phyloP scores from a whole-genome alignment of 257 asterid species.

The Knoxia roxburghii region DNA sequence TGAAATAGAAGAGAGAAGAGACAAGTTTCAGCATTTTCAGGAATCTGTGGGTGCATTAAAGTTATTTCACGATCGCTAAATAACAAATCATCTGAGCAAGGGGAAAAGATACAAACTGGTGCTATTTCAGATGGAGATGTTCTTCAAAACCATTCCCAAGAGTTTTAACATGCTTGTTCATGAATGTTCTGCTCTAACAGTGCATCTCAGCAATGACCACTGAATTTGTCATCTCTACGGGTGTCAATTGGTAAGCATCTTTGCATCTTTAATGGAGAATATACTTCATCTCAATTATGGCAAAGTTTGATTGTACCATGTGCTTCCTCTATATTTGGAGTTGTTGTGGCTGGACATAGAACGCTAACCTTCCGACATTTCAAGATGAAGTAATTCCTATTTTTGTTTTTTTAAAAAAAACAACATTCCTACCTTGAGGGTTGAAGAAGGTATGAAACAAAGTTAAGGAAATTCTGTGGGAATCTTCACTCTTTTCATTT shows the following conservation, averaged over 20 bases:
- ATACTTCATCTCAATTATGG: no score
- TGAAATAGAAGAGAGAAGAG: slow-evolving; percentile 55
- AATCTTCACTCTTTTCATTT: no score
- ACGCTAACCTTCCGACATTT: no score
- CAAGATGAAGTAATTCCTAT: no score
- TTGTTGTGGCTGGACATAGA: no score
- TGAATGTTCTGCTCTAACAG: slow-evolving; percentile 40
- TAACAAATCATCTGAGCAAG: slow-evolving; percentile 25
- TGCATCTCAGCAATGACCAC: slow-evolving; percentile 20
- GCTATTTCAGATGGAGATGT: slow-evolving; percentile 16
- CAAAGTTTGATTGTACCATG: background rate
- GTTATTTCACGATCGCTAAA: slow-evolving; percentile 40
- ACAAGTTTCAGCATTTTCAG: slow-evolving; percentile 38
- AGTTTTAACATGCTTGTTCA: slow-evolving; percentile 43
- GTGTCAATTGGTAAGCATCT: no score
- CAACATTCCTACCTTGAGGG: no score
- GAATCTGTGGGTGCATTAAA: slow-evolving; percentile 54
- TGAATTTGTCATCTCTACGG: background rate
- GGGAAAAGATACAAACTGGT: slow-evolving; percentile 17
- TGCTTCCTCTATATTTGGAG: no score
- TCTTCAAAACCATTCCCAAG: slow-evolving; percentile 32
- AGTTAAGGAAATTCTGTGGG: no score
- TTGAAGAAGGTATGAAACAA: no score
- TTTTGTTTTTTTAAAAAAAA: no score
- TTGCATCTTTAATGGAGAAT: background rate